Evolutionary conservation across 495 filamentous ascomycete species (phyloP).

Genomic region (Pyrenula aspistea): DNA sequence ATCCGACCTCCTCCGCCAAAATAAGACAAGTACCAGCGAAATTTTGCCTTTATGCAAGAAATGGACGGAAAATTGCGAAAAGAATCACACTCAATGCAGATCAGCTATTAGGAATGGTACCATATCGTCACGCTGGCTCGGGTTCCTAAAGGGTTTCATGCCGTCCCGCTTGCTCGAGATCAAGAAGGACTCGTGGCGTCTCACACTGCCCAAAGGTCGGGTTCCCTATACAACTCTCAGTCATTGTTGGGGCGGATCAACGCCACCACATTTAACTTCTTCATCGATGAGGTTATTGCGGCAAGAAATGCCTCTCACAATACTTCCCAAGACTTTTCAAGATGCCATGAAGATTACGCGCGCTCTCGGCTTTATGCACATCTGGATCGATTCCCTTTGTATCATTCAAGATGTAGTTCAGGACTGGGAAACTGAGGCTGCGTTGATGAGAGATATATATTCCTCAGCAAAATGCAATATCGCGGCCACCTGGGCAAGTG

Average conservation of each 20-base stretch:
- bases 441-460: no score
- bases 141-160: neutral
- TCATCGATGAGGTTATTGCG: no score
- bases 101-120: neutral
- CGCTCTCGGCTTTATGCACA: no score
- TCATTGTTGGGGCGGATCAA: neutral
- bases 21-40: neutral
- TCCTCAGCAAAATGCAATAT: no score
- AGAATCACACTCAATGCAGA: neutral
- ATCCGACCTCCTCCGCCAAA: neutral
- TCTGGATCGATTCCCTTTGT: no score
- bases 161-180: neutral
- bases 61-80: neutral
- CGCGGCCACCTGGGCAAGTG: no score
- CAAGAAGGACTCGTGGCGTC: neutral
- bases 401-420: no score
- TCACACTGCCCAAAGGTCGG: neutral
- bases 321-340: no score
- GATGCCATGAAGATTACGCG: no score
- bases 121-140: neutral
- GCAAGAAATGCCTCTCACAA: no score
- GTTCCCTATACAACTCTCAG: neutral
- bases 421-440: no score
- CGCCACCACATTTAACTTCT: no score
- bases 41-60: neutral